Evolutionary conservation across 257 asterid genomes (phyloP).

Genomic region (Ophiorrhiza pumila): DNA sequence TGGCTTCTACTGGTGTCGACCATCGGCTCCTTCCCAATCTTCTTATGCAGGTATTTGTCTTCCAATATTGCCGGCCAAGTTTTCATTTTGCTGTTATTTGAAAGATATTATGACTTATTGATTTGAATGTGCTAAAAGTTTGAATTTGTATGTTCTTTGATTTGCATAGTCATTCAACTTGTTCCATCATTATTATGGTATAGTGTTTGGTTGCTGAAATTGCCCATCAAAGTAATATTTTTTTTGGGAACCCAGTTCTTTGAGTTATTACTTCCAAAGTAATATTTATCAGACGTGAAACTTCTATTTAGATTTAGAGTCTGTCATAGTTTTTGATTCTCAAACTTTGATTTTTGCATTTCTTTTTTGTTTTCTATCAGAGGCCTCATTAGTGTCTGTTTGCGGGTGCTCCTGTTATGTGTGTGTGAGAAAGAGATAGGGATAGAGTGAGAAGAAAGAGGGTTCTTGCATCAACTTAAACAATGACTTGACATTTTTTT

Average conservation of each 20-base stretch:
- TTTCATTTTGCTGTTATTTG: not conserved
- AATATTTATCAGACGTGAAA: not conserved
- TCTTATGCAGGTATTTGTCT: conserved; percentile 63
- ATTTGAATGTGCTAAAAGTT: not conserved
- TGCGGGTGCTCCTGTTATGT: not conserved
- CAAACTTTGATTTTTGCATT: not conserved
- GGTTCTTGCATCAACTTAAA: not conserved
- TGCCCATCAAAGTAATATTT: not conserved
- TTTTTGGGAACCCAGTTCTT: not conserved
- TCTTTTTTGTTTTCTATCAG: not conserved
- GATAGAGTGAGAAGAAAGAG: not conserved
- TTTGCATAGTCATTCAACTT: not conserved
- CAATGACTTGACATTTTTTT: not conserved
- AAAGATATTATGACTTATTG: not conserved
- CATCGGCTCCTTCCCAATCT: conserved; percentile 71
- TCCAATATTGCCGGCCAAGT: not conserved
- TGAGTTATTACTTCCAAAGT: no score
- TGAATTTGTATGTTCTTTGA: not conserved
- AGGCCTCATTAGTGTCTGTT: not conserved
- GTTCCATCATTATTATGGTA: not conserved
- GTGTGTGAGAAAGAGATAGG: not conserved
- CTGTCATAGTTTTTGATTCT: not conserved
- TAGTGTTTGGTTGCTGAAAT: not conserved
- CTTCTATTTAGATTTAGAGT: not conserved
- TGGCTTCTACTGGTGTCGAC: conserved; percentile 76